These are phyloP conservation scores for Russula abietina DNA, from an alignment of 768 basidiomycete genomes.

Conservation along the genomic window DNA sequence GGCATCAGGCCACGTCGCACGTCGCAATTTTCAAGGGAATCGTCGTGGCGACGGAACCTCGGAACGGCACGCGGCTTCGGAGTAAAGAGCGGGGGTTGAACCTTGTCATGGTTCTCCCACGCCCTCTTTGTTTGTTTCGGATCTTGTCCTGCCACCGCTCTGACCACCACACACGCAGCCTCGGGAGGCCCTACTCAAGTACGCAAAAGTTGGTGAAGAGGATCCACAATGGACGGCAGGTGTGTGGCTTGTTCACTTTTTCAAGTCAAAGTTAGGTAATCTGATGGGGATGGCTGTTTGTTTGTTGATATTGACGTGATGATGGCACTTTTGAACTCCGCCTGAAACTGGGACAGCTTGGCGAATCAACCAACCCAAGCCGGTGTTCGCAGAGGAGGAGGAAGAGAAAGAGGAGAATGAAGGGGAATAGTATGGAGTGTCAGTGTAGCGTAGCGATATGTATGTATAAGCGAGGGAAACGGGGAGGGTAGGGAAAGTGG, in stretches of 20 bases:
- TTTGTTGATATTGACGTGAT: conserved; percentile 42
- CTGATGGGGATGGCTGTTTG: conserved; percentile 30
- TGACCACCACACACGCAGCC: conserved; percentile 51
- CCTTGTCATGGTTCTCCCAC: conserved; percentile 20
- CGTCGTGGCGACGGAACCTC: conserved; percentile 20
- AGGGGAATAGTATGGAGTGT: conserved; percentile 23
- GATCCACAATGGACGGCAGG: conserved; percentile 84
- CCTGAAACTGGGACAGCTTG: conserved; percentile 59
- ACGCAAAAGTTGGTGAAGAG: conserved; percentile 67
- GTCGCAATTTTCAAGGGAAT: conserved; percentile 16
- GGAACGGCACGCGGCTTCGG: conserved; percentile 6
- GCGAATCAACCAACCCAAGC: conserved; percentile 78
- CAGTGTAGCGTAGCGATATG: conserved; percentile 22
- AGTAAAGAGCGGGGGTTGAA: conserved; percentile 17
- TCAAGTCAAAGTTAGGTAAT: background rate
- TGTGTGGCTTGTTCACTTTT: conserved; percentile 37
- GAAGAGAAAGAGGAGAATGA: conserved; percentile 48
- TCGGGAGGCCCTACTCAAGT: conserved; percentile 92
- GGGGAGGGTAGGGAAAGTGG: conserved; percentile 22
- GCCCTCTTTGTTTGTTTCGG: conserved; percentile 8
- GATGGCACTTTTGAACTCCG: conserved; percentile 30
- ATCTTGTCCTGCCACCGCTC: conserved; percentile 3
- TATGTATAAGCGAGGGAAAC: conserved; percentile 16
- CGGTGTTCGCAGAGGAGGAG: conserved; percentile 67
- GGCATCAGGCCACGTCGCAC: conserved; percentile 16